Base-by-base conservation (phyloP, 768 basidiomycete genomes). In the Pleurotus salmoneostramineus region DNA sequence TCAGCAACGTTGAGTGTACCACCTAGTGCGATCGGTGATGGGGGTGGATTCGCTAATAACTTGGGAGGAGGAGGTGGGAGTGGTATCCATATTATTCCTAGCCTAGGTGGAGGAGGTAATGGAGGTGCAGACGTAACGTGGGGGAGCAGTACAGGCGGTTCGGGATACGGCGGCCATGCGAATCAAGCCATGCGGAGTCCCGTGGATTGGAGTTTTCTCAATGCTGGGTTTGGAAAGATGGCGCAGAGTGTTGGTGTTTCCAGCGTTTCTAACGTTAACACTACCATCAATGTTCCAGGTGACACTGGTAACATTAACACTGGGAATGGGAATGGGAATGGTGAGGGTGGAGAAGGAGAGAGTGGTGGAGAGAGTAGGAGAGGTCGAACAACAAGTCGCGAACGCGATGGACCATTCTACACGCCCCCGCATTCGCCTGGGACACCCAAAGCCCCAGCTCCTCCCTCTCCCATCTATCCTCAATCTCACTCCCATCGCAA, bases 391-490 rank as follows among this genome's bases (percentile, higher is more conserved):
- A 52, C 4, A 36, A 36, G 50, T 8, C 27, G 21, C 27, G 48
- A 12, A 58, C 69, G 14, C 78, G 80, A 58, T 74, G 77, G 54
- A 11, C 74, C 81, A 1, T 83, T 80, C 61, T 81, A 73, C 57
- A 82, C 81, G 2, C 81, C 81, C 17, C 81, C 80, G 33, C 81
- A 80, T 65, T 81, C 80, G 1, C 79, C 80, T 31, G 75, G 75
- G 27, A 77, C 79, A n/a, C 80, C 78, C 11, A 77, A 71, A 60
- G 52, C 52, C 5, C 52, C 52, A 6, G 52, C 31, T 36, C 34
- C 15, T 3, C 6, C 50, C 27, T n/a, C 21, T n/a, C n/a, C n/a
- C n/a, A n/a, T n/a, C n/a, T n/a, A n/a, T n/a, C n/a, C n/a, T n/a
- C n/a, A n/a, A n/a, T n/a, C n/a, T n/a, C n/a, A n/a, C n/a, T n/a